Evolutionary conservation across 2,329 filamentous ascomycete genomes (phyloP).

Genomic region (Claviceps paspali): DNA sequence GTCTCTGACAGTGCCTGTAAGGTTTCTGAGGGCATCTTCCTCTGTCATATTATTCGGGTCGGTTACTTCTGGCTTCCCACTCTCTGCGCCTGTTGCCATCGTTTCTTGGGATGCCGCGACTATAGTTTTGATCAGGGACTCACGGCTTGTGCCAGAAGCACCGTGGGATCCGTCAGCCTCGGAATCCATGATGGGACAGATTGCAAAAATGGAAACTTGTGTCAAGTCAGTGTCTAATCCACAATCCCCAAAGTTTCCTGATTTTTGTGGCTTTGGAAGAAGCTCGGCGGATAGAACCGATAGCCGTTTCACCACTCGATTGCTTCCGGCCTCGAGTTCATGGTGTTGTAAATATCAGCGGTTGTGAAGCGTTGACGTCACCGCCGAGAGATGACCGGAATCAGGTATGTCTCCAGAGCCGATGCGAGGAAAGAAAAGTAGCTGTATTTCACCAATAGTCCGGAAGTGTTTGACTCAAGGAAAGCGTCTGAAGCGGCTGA

Average conservation of each 20-base stretch:
- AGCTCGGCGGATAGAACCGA: background rate
- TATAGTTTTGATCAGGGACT: constrained; percentile 15
- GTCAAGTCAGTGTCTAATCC: background rate
- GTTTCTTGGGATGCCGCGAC: constrained; percentile 17
- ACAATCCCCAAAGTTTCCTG: no score
- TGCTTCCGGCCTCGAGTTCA: constrained; percentile 1
- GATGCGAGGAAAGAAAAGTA: background rate
- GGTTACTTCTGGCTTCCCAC: constrained; percentile 7
- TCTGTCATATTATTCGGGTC: constrained; percentile 32
- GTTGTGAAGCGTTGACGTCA: background rate
- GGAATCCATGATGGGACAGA: constrained; percentile 12
- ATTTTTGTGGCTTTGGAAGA: no score
- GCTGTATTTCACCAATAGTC: no score
- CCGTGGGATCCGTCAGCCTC: constrained; percentile 9
- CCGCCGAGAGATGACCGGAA: background rate
- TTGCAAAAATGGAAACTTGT: background rate
- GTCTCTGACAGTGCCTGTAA: constrained; percentile 59
- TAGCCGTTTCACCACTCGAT: background rate
- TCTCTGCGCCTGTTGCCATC: background rate
- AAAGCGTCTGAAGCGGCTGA: background rate
- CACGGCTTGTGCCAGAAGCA: constrained; percentile 11
- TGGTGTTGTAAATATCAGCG: background rate
- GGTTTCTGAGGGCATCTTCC: constrained; percentile 40
- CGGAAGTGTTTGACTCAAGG: no score
- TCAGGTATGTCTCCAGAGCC: background rate